Base-by-base conservation (phyloP, 2,329 filamentous ascomycete genomes). In the Parasarocladium wereldwijsianum region DNA sequence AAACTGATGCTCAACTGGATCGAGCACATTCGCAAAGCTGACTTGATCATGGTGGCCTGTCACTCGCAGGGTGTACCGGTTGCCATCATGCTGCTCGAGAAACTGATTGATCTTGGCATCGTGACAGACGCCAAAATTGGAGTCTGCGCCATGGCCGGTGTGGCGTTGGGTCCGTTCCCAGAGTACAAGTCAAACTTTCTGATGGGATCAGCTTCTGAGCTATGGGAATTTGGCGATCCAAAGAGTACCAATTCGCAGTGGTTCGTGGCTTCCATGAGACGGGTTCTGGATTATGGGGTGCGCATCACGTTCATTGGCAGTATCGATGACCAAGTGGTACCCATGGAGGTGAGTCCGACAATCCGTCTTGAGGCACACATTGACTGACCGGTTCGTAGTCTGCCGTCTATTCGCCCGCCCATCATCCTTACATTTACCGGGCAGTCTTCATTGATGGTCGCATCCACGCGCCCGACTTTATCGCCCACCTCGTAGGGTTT, bases 21-120 rank as follows among this genome's bases (percentile, higher is more conserved):
- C 39, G 84, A 93, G 21, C 77, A 87, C 38, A 79, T 98, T 18
- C 75, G 82, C 30, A 70, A 69, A 31, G 86, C 90, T 0, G 90
- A 98, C 52, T 76, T 96, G 36, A 76, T 98, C 24, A 54, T 98
- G 22, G 60, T 98, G n/a, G 84, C 84, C 3, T 93, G 85, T 36
- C 90, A 98, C 51, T 93, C 84, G 3, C 90, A 98, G 51, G 90
- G 90, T 14, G 90, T 96, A 0, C 90, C 90, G 0, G 90, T 98
- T 1, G 78, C 81, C 5, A 69, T 93, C 35, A 94, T 94, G 75
- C 64, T 98, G 4, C 65, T 96, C 5, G 84, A 86, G 5, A 94
- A 93, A 51, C 63, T 98, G 24, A 86, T 98, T 32, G 79, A 90
- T 31, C 75, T 94, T 35, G 86, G 86, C 2, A 82, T 90, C 40